Percentiles rank a stretch among this genome's conserved stretches.
Evolutionary conservation across 306 rosid species (phyloP).

Genomic region (Ormosia semicastrata): DNA sequence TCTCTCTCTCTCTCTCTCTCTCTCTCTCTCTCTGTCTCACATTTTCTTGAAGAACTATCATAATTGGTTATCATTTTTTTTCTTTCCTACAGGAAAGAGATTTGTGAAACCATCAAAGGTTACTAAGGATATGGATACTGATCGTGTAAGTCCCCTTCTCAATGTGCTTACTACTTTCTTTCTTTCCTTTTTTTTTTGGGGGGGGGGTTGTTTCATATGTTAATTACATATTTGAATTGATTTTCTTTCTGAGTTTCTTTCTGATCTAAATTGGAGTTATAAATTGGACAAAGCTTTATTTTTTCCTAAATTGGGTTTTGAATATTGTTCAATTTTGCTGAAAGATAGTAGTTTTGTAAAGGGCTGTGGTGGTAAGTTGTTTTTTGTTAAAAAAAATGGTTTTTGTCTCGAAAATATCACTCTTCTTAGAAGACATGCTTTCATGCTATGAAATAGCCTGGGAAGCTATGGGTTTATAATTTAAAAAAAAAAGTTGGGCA

Average conservation of each 20-base stretch:
- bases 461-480: no score
- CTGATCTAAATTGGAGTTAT: neutral
- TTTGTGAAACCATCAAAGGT: slow-evolving; percentile 64
- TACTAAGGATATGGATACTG: slow-evolving; percentile 79
- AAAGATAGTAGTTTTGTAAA: neutral
- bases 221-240: neutral
- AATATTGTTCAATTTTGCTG: neutral
- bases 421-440: no score
- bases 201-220: neutral
- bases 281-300: neutral
- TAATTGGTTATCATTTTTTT: neutral
- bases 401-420: no score
- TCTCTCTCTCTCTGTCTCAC: neutral
- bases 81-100: slow-evolving; percentile 56
- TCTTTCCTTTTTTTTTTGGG: no score
- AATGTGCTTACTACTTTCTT: neutral
- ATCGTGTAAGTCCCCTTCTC: slow-evolving; percentile 55
- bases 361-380: no score
- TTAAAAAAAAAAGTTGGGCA: no score
- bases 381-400: no score
- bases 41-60: neutral
- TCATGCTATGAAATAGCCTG: neutral
- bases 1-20: neutral
- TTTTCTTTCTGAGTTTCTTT: neutral
- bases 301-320: neutral